A percentile compares a stretch with the other conserved stretches of the same genome.
phyloP scores from a whole-genome alignment of 2,329 filamentous ascomycete genomes.

The Xylariaceae sp. region DNA sequence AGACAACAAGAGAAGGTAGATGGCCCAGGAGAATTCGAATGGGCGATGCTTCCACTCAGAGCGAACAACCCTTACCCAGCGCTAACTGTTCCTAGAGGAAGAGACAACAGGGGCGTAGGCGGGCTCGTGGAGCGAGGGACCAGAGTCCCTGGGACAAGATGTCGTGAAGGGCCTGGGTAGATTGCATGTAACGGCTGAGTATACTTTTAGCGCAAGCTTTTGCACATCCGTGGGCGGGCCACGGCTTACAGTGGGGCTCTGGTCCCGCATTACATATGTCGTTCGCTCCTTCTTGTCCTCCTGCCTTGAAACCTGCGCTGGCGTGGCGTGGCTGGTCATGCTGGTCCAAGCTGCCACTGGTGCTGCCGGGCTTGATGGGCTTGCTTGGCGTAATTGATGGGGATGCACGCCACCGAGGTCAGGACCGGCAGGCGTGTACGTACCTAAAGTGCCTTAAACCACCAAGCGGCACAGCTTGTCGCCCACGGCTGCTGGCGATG shows the following conservation, averaged over 20 bases:
- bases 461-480: too few species aligned
- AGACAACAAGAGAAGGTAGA: constrained; percentile 26
- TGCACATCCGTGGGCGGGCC: constrained; percentile 7
- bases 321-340: too few species aligned
- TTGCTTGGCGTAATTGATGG: too few species aligned
- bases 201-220: constrained; percentile 4
- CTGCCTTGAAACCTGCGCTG: too few species aligned
- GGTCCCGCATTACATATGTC: constrained; percentile 9
- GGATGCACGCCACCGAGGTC: too few species aligned
- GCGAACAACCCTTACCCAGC: constrained; percentile 26
- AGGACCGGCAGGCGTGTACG: too few species aligned
- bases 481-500: too few species aligned
- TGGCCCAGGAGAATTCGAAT: constrained; percentile 26
- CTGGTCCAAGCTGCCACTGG: too few species aligned
- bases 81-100: neutral
- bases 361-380: too few species aligned
- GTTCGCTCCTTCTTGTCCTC: constrained; percentile 7
- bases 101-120: constrained; percentile 18
- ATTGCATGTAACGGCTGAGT: constrained; percentile 18
- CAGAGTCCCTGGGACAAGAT: constrained; percentile 27
- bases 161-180: constrained; percentile 20
- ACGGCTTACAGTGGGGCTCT: constrained; percentile 13
- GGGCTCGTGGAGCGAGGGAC: constrained; percentile 24
- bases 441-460: too few species aligned
- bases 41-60: constrained; percentile 19